These are phyloP conservation scores for Zymoseptoria pseudotritici DNA, from an alignment of 2,329 filamentous ascomycete species.

Conservation along the genomic window DNA sequence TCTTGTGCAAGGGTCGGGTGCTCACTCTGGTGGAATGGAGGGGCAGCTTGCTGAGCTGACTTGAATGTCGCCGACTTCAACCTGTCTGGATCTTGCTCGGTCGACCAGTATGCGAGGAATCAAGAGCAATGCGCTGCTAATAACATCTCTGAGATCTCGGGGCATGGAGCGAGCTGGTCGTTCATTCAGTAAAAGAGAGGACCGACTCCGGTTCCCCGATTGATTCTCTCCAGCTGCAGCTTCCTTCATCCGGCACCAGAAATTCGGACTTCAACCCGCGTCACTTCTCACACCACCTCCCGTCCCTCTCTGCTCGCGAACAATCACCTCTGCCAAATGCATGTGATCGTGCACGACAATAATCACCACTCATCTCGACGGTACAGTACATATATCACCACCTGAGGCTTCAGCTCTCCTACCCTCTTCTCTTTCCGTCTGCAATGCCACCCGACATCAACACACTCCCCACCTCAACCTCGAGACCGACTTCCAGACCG, in stretches of 20 bases:
- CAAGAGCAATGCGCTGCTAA: no score
- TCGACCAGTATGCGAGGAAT: no score
- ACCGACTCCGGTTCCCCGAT: no score
- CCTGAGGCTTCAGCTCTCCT: not conserved
- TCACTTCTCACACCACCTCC: not conserved
- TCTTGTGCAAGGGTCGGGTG: no score
- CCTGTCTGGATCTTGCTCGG: no score
- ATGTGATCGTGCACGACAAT: not conserved
- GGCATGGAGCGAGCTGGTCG: no score
- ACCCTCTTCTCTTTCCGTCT: not conserved
- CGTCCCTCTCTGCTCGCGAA: not conserved
- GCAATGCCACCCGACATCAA: slow-evolving; percentile 53
- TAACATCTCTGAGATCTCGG: no score
- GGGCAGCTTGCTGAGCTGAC: no score
- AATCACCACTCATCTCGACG: not conserved
- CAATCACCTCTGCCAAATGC: not conserved
- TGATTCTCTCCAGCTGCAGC: not conserved
- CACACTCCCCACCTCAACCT: slow-evolving; percentile 44
- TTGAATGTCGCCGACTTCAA: no score
- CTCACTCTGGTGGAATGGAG: no score
- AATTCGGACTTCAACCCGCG: not conserved
- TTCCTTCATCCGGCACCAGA: not conserved
- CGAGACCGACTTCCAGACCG: slow-evolving; percentile 2
- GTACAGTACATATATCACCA: slow-evolving; percentile 1
- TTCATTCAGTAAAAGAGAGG: no score